phyloP scores from a whole-genome alignment of 1,284 basidiomycete species.

The Grifola frondosa region DNA sequence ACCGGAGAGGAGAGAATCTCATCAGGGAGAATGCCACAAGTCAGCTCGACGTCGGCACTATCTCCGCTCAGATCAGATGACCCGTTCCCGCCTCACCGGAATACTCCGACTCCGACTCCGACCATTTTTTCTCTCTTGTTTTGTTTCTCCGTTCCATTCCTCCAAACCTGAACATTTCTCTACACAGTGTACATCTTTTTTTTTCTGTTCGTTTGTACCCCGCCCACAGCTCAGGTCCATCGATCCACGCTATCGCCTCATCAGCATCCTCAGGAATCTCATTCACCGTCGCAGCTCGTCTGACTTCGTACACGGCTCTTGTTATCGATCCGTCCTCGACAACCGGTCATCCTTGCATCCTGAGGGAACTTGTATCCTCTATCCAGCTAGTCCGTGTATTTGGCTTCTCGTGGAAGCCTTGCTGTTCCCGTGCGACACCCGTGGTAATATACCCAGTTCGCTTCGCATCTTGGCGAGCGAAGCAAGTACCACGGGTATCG shows the following conservation, averaged over 20 bases:
- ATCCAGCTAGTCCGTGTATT: neutral
- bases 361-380: slow-evolving; percentile 8
- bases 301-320: slow-evolving; percentile 5
- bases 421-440: slow-evolving; percentile 15
- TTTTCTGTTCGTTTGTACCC: too few species aligned
- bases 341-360: neutral
- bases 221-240: too few species aligned
- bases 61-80: slow-evolving; percentile 16
- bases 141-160: neutral
- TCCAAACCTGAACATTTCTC: neutral
- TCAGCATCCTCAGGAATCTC: slow-evolving; percentile 1
- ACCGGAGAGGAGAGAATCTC: slow-evolving; percentile 36
- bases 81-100: slow-evolving; percentile 8
- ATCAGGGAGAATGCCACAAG: slow-evolving; percentile 17
- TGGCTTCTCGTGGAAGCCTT: slow-evolving; percentile 5
- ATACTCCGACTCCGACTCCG: slow-evolving; percentile 15
- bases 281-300: slow-evolving; percentile 11
- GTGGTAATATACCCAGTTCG: too few species aligned
- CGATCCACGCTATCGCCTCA: neutral
- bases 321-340: neutral
- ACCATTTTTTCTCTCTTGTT: slow-evolving; percentile 10
- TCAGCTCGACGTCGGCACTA: slow-evolving; percentile 34
- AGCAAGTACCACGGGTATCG: too few species aligned
- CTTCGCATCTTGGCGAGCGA: too few species aligned
- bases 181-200: too few species aligned